Conservation (phyloP, 208 protist genomes). For the Acanthamoeba castellanii region DNA sequence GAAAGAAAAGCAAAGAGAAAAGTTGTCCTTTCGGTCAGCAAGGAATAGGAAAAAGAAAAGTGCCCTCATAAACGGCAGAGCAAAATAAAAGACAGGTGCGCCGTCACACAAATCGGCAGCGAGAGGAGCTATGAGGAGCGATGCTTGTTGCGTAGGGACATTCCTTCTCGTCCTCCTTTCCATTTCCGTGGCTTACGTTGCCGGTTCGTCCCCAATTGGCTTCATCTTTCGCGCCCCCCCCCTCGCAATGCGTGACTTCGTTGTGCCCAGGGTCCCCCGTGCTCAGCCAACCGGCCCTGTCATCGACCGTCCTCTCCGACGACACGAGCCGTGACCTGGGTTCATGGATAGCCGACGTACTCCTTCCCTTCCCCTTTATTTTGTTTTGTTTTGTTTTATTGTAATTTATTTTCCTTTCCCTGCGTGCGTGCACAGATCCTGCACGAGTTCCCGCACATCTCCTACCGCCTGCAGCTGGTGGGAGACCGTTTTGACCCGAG, state of each 20-base stretch:
- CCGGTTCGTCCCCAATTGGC: too few species aligned
- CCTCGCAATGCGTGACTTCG: too few species aligned
- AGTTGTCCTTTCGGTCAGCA: background rate
- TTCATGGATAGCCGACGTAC: background rate
- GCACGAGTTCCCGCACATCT: slow-evolving; percentile 27
- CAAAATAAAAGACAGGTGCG: too few species aligned
- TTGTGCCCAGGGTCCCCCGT: too few species aligned
- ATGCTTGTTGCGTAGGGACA: too few species aligned
- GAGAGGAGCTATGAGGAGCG: too few species aligned
- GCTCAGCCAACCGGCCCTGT: background rate
- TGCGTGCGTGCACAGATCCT: background rate
- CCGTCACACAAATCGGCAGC: background rate
- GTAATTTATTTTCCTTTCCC: background rate
- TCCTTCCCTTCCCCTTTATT: background rate
- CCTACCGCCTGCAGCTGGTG: slow-evolving; percentile 32
- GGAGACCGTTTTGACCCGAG: slow-evolving; percentile 5
- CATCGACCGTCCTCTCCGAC: background rate
- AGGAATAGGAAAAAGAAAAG: too few species aligned
- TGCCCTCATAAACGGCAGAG: too few species aligned
- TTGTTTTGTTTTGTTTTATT: background rate
- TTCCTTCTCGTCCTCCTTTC: too few species aligned
- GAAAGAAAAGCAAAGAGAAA: background rate
- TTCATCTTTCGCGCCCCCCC: too few species aligned
- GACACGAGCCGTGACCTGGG: slow-evolving; percentile 37
- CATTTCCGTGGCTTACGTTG: too few species aligned